phyloP scores from a whole-genome alignment of 2,329 filamentous ascomycete genomes.

The Fusarium dlaminii region DNA sequence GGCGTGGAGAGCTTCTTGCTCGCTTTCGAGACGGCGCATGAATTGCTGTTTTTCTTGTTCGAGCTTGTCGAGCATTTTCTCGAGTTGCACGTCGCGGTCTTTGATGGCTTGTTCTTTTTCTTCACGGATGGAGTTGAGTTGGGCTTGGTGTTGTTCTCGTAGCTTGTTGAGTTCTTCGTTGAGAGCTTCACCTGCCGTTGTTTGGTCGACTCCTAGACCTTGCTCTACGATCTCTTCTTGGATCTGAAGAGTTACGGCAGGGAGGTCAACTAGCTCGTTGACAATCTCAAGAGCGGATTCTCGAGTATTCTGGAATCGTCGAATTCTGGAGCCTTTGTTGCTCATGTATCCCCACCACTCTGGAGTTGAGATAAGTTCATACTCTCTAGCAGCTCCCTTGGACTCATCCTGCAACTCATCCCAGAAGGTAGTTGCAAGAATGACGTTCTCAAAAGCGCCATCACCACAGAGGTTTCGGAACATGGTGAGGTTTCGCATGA shows the following conservation, averaged over 20 bases:
- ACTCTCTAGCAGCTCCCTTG: not conserved
- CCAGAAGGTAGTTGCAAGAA: conserved; percentile 6
- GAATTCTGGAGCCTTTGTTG: not conserved
- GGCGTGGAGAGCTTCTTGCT: not conserved
- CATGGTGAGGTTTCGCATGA: not conserved
- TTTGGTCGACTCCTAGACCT: not conserved
- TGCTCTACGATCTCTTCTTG: conserved; percentile 2
- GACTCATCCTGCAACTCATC: not conserved
- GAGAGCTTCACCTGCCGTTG: not conserved
- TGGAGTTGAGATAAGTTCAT: not conserved
- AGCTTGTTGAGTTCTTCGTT: not conserved
- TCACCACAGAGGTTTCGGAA: not conserved
- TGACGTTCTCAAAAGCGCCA: not conserved
- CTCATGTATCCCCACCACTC: conserved; percentile 7
- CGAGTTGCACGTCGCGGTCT: not conserved
- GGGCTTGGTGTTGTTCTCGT: not conserved
- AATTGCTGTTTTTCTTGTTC: not conserved
- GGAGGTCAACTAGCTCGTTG: not conserved
- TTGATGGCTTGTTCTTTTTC: not conserved
- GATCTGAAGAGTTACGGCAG: not conserved
- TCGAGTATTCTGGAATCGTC: not conserved
- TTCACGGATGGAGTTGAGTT: not conserved
- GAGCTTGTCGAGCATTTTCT: not conserved
- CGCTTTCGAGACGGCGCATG: not conserved
- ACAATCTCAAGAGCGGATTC: not conserved